These are phyloP conservation scores for Coniochaeta ligniaria DNA, from an alignment of 2,329 filamentous ascomycete species.

Conservation along the genomic window DNA sequence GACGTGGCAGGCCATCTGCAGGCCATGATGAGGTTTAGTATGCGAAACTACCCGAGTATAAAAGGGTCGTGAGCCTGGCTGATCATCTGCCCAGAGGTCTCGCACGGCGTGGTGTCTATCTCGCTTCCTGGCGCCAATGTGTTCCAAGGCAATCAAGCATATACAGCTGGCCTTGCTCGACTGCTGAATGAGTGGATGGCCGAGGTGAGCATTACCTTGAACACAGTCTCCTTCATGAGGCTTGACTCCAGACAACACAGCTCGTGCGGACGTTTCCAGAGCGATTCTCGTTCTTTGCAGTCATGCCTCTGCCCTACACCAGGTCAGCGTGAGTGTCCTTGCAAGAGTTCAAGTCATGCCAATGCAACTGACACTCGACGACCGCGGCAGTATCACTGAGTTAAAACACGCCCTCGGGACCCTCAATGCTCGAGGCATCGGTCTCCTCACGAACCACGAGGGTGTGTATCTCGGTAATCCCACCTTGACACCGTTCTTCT, in stretches of 20 bases:
- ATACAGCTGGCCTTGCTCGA: slow-evolving; percentile 1
- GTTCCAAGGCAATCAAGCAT: background rate
- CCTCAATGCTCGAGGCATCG: background rate
- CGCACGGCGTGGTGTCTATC: slow-evolving; percentile 2
- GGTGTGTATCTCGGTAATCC: background rate
- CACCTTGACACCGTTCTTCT: background rate
- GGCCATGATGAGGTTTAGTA: background rate
- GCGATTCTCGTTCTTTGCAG: slow-evolving; percentile 4
- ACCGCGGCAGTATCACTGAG: background rate
- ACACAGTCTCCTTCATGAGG: background rate
- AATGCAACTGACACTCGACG: too few relatives aligned
- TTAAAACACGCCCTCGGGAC: background rate
- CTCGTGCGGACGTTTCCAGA: background rate
- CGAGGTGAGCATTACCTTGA: background rate
- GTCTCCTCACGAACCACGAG: slow-evolving; percentile 4
- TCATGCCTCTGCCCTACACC: slow-evolving; percentile 4
- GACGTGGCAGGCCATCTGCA: background rate
- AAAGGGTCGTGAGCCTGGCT: too few relatives aligned
- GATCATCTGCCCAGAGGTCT: background rate
- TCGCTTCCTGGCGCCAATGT: slow-evolving; percentile 1
- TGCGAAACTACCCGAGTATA: too few relatives aligned
- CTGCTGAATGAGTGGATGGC: background rate
- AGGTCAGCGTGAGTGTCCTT: background rate
- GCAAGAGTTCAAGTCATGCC: too few relatives aligned
- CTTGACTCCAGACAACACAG: background rate